These are phyloP conservation scores for Cenchrus purpureus DNA, from an alignment of 176 grass and related monocot genomes.

Conservation along the genomic window DNA sequence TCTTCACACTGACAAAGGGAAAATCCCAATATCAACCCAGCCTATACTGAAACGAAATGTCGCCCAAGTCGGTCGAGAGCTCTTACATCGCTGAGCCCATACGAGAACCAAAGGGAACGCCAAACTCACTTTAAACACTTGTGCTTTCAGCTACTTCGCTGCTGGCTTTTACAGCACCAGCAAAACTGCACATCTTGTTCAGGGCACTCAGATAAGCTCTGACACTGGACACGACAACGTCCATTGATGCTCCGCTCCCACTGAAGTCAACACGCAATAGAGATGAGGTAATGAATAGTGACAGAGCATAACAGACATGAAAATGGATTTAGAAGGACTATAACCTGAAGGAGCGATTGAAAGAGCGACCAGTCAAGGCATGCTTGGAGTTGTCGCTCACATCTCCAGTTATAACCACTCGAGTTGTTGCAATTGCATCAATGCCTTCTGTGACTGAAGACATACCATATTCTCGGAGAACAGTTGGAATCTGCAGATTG, in stretches of 20 bases:
- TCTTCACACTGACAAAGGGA: not conserved
- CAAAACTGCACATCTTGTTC: constrained; percentile 88
- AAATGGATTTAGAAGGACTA: not conserved
- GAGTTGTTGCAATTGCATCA: constrained; percentile 92
- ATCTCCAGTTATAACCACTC: constrained; percentile 67
- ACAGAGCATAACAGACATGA: not conserved
- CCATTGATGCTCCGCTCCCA: constrained; percentile 80
- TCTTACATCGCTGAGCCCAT: not conserved
- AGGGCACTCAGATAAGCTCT: constrained; percentile 86
- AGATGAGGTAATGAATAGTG: not conserved
- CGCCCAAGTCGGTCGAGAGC: not conserved
- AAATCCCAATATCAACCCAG: not conserved
- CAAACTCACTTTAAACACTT: constrained; percentile 31
- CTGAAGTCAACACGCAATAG: constrained; percentile 43
- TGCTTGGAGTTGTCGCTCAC: constrained; percentile 41
- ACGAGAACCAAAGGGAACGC: not conserved
- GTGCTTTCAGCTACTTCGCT: constrained; percentile 35
- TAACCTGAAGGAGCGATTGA: constrained; percentile 74
- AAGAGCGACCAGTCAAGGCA: constrained; percentile 46
- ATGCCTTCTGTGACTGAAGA: constrained; percentile 93
- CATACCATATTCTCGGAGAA: constrained; percentile 83
- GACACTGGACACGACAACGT: constrained; percentile 82
- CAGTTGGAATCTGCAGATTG: constrained; percentile 62
- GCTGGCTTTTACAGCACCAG: constrained; percentile 57
- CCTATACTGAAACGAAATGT: not conserved